Evolutionary conservation across 345 rosid species (phyloP).

Genomic region (Murraya paniculata): DNA sequence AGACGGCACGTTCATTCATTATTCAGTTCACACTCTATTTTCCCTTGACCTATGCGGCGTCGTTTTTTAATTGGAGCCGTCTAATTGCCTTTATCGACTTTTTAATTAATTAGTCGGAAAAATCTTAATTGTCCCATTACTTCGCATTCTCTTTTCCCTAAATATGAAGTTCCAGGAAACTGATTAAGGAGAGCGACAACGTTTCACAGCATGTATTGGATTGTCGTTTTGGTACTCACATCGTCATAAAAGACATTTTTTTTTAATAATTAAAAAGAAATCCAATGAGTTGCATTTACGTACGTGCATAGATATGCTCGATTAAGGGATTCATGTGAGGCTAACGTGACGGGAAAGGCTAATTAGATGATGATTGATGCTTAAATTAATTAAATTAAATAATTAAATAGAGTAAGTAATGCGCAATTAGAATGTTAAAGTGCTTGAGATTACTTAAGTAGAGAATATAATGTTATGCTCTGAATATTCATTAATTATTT

Average conservation of each 20-base stretch:
- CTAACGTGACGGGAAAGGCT: not conserved
- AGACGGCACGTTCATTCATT: not conserved
- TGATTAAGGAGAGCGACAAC: not conserved
- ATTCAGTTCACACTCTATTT: not conserved
- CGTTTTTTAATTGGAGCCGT: not conserved
- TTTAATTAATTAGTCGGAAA: not conserved
- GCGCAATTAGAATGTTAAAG: no score
- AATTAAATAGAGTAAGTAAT: no score
- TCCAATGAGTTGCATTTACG: not conserved
- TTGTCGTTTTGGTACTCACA: not conserved
- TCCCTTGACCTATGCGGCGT: not conserved
- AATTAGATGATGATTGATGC: not conserved
- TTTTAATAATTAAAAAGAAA: not conserved
- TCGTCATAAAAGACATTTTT: not conserved
- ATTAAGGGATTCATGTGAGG: not conserved
- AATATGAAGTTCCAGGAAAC: not conserved
- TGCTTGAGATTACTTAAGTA: not conserved
- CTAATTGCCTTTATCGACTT: not conserved
- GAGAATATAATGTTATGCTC: not conserved
- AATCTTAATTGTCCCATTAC: not conserved
- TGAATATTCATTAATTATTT: not conserved
- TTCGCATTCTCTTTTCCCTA: not conserved
- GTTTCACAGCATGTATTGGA: not conserved
- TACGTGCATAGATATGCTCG: not conserved
- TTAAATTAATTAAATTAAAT: no score